Evolutionary conservation across 768 basidiomycete species (phyloP), one percentile per base, ranked within the genome.

Genomic region (Arthromyces matolae): DNA sequence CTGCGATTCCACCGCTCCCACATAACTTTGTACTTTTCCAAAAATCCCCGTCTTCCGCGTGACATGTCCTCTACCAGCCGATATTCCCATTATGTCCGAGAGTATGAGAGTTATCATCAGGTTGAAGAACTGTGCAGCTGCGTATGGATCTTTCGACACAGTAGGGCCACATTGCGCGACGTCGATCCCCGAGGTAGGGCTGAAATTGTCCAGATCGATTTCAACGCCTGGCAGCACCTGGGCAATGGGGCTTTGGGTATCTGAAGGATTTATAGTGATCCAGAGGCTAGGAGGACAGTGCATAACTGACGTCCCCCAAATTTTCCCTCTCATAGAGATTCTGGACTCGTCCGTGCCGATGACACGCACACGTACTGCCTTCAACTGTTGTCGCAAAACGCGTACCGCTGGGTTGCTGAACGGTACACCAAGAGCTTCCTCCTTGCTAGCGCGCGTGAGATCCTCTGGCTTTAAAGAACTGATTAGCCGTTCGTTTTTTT

Each of bases 151-250:
- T 0, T 24, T 22, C 0, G 71, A 67, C 2, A 75, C 62, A 33
- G 64, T 71, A 1, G 43, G 18, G 0, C 58, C 56, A 0, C 66
- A 38, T 3, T 47, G 19, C 0, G 23, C 27, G 3, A 44, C 45
- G 28, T 59, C 53, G 1, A 71, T 71, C 0, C 70, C 67, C 1
- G 36, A 32, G 0, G 57, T 55, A 0, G 44, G 19, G 0, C 51
- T 3, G 39, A 78, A 76, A 0, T 49, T 1, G 42, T 80, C 70
- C 8, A 80, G 44, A 45, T 78, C 60, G 8, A 79, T 76, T 0
- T 71, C 53, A 25, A 62, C 64, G 0, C 78, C 75, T 0, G 67
- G 62, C 14, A 79, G 60, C 0, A 77, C 62, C 42, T 77, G 75
- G 0, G 68, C 71, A 19, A 78, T 60, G 0, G 75, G 76, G 50